A percentile compares a stretch with the other conserved stretches of the same genome.
phyloP scores from a whole-genome alignment of 1,139 yeast species.

The Yamadazyma oceani region DNA sequence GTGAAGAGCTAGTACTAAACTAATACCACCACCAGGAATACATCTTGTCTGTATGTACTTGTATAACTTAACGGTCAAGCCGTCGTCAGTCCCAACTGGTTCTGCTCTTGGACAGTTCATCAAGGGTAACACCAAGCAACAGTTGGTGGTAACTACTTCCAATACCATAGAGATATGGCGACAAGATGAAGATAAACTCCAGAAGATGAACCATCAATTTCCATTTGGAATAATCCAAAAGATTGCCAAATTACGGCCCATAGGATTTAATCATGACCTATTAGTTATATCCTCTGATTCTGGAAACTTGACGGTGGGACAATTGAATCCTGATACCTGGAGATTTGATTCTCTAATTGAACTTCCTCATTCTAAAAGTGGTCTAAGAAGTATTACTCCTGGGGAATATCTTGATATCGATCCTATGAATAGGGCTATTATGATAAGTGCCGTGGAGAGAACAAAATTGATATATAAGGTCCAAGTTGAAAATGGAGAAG shows the following conservation, averaged over 20 bases:
- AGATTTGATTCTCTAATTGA: constrained; percentile 52
- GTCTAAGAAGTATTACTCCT: constrained; percentile 72
- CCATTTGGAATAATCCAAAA: constrained; percentile 61
- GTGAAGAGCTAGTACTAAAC: too few species aligned
- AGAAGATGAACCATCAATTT: constrained; percentile 41
- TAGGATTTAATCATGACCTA: constrained; percentile 56
- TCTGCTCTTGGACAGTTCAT: constrained; percentile 70
- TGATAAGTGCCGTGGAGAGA: constrained; percentile 72
- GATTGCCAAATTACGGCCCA: constrained; percentile 49
- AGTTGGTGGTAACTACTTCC: constrained; percentile 60
- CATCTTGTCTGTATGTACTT: too few species aligned
- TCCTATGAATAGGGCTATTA: constrained; percentile 67
- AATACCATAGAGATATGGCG: constrained; percentile 53
- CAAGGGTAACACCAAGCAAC: constrained; percentile 57
- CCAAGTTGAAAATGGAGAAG: constrained; percentile 29
- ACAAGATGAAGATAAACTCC: constrained; percentile 48
- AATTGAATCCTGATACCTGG: constrained; percentile 35
- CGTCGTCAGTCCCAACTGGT: constrained; percentile 51
- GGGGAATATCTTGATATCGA: constrained; percentile 77
- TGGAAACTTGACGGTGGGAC: constrained; percentile 65
- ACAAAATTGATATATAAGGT: constrained; percentile 62
- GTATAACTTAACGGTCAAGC: constrained; percentile 66
- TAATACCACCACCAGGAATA: too few species aligned
- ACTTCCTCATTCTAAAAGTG: constrained; percentile 75
- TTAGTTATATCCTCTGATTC: constrained; percentile 79